Conservation (phyloP, 805 yeast species). For the Pichia gijzeniarum region DNA sequence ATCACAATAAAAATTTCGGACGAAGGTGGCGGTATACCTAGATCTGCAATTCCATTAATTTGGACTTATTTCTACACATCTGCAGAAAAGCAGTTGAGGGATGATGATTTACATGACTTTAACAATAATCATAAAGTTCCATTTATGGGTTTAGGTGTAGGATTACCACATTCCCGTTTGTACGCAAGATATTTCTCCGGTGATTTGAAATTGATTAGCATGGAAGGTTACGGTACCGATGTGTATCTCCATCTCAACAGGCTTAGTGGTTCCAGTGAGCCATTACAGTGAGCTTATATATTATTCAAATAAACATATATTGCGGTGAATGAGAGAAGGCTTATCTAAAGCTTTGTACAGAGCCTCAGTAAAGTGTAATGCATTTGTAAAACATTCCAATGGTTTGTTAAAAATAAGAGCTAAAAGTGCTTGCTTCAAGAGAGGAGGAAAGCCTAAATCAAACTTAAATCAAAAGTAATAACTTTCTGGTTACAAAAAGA, state of each 20-base stretch:
- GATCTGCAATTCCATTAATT: conserved; percentile 74
- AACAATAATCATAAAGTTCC: conserved; percentile 51
- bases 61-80: conserved; percentile 93
- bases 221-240: conserved; percentile 95
- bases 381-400: too few species aligned
- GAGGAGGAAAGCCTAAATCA: too few species aligned
- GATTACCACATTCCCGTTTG: conserved; percentile 76
- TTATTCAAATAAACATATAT: too few species aligned
- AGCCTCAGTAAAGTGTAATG: too few species aligned
- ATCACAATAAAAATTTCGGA: conserved; percentile 86
- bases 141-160: conserved; percentile 93
- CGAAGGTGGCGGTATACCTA: conserved; percentile 91
- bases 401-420: too few species aligned
- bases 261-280: conserved; percentile 67
- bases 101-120: conserved; percentile 25
- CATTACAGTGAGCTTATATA: conserved; percentile 37
- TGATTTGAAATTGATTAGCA: conserved; percentile 75
- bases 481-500: too few species aligned
- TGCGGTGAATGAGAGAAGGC: too few species aligned
- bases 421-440: too few species aligned
- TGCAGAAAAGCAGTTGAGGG: conserved; percentile 58
- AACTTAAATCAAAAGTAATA: too few species aligned
- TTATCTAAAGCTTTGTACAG: too few species aligned
- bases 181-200: conserved; percentile 91
- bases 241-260: conserved; percentile 83